Conservation (phyloP, 768 basidiomycete genomes). For the Mycena vitilis region DNA sequence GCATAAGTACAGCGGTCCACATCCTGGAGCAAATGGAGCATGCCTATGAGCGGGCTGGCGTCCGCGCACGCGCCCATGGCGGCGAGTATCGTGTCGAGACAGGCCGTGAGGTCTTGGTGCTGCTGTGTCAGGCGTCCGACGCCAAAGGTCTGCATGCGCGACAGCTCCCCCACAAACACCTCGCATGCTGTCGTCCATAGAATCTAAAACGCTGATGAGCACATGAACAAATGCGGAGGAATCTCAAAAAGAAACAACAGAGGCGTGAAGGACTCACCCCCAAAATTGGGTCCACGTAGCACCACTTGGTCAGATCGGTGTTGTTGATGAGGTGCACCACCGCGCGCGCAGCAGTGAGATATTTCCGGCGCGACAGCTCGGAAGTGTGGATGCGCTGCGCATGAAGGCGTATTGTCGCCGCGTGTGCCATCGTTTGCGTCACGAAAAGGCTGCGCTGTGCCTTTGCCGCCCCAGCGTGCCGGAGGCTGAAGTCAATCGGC, state of each 20-base stretch:
- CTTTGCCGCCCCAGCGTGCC: not conserved
- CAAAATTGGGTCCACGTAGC: constrained; percentile 33
- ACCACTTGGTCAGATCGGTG: constrained; percentile 8
- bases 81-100: constrained; percentile 13
- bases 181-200: constrained; percentile 11
- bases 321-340: constrained; percentile 25
- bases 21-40: not conserved
- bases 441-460: not conserved
- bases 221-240: no score
- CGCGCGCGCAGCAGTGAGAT: constrained; percentile 20
- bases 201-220: constrained; percentile 1
- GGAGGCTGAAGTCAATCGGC: not conserved
- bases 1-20: no score
- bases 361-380: constrained; percentile 25
- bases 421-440: constrained; percentile 33
- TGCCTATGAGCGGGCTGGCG: constrained; percentile 14
- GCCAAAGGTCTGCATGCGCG: constrained; percentile 9
- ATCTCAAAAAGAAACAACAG: not conserved
- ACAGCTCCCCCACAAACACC: constrained; percentile 12
- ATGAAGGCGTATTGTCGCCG: constrained; percentile 43
- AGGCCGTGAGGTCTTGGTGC: constrained; percentile 12
- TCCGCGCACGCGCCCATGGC: constrained; percentile 10
- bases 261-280: constrained; percentile 9
- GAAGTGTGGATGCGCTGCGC: constrained; percentile 38
- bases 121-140: constrained; percentile 1